These are phyloP conservation scores for Arctostaphylos glauca DNA, from an alignment of 148 eudicot species.

Conservation along the genomic window DNA sequence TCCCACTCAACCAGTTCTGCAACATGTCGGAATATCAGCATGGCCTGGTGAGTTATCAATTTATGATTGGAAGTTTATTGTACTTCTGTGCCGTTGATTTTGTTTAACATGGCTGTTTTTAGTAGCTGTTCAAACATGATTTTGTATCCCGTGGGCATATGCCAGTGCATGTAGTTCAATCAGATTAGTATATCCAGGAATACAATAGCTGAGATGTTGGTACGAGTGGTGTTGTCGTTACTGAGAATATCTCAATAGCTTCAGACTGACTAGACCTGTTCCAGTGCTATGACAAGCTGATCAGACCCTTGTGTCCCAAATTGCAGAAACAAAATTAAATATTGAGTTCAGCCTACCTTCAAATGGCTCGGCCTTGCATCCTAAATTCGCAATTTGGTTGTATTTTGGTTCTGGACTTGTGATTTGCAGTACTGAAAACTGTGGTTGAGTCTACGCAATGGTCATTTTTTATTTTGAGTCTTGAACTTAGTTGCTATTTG, in stretches of 20 bases:
- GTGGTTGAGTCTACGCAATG: background rate
- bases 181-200: background rate
- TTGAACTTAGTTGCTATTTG: background rate
- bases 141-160: background rate
- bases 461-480: background rate
- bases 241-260: background rate
- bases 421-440: background rate
- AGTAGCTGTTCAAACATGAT: background rate
- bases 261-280: background rate
- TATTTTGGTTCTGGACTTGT: background rate
- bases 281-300: background rate
- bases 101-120: background rate
- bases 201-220: slow-evolving; percentile 3
- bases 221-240: background rate
- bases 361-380: background rate
- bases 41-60: slow-evolving; percentile 72
- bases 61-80: background rate
- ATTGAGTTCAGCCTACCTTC: background rate
- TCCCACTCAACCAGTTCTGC: slow-evolving; percentile 76
- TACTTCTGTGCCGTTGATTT: background rate
- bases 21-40: slow-evolving; percentile 79
- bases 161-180: background rate
- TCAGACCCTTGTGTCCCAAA: background rate
- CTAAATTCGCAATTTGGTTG: background rate
- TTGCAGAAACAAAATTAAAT: background rate